phyloP scores from a whole-genome alignment of 805 yeast species.

The Alloascoidea hylecoeti region DNA sequence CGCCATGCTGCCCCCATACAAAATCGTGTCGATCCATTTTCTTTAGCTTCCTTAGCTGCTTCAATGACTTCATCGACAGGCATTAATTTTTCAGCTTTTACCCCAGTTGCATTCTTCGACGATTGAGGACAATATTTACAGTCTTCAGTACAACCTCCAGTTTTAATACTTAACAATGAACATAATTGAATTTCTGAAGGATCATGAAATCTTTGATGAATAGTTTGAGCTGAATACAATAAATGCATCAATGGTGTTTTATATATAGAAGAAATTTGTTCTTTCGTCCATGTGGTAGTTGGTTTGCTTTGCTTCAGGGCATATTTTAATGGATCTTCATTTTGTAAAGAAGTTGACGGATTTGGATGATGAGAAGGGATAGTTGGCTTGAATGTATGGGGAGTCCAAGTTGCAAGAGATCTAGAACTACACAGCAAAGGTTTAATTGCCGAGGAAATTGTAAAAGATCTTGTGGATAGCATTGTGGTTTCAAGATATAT shows the following conservation, averaged over 20 bases:
- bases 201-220: slow-evolving; percentile 54
- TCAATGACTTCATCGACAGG: slow-evolving; percentile 45
- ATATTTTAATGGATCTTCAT: slow-evolving; percentile 8
- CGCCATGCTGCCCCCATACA: slow-evolving; percentile 88
- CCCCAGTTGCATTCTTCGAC: slow-evolving; percentile 50
- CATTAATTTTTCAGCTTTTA: slow-evolving; percentile 54
- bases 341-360: background rate
- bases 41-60: slow-evolving; percentile 52
- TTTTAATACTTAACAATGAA: slow-evolving; percentile 59
- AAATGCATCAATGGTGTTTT: slow-evolving; percentile 53
- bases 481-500: too few species aligned
- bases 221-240: slow-evolving; percentile 42
- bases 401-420: background rate
- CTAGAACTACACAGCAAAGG: too few species aligned
- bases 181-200: slow-evolving; percentile 63
- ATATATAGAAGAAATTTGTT: slow-evolving; percentile 46
- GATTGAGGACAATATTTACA: slow-evolving; percentile 77
- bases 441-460: too few species aligned
- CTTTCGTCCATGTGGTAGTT: slow-evolving; percentile 38
- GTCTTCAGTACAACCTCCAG: slow-evolving; percentile 76
- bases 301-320: slow-evolving; percentile 20
- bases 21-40: slow-evolving; percentile 62
- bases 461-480: too few species aligned
- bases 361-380: background rate
- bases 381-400: background rate